A percentile compares a stretch with the other conserved stretches of the same genome.
These are phyloP conservation scores for Perkinsus olseni DNA, from an alignment of 169 alveolate genomes.

Conservation along the genomic window DNA sequence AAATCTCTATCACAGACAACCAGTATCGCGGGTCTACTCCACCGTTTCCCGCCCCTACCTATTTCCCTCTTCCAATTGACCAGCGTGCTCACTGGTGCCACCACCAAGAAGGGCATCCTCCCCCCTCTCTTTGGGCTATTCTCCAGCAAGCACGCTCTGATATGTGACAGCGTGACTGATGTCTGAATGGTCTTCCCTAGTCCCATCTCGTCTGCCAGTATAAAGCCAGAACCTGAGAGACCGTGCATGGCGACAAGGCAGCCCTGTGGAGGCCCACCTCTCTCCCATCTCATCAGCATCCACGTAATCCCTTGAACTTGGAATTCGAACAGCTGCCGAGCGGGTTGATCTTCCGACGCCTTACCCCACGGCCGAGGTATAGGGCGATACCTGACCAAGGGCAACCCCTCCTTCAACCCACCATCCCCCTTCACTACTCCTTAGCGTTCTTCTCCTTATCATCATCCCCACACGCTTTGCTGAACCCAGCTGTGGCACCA, in stretches of 20 bases:
- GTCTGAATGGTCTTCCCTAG: background rate
- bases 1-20: no score
- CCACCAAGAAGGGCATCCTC: slow-evolving; percentile 57
- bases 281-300: background rate
- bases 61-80: slow-evolving; percentile 72
- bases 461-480: background rate
- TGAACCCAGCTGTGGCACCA: background rate
- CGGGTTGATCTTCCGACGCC: background rate
- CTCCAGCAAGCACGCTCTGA: background rate
- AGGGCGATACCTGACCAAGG: background rate
- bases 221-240: background rate
- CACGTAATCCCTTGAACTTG: background rate
- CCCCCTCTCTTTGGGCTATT: background rate
- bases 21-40: no score
- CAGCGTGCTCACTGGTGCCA: slow-evolving; percentile 77
- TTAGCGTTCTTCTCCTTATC: background rate
- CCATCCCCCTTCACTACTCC: background rate
- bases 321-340: background rate
- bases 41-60: background rate
- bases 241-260: background rate
- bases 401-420: no score
- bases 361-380: background rate
- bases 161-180: background rate
- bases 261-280: no score
- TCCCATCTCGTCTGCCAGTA: background rate